Evolutionary conservation across 176 grass and related monocot genomes (phyloP), one percentile per base, ranked within the genome.

Genomic region (Elaeis guineensis): DNA sequence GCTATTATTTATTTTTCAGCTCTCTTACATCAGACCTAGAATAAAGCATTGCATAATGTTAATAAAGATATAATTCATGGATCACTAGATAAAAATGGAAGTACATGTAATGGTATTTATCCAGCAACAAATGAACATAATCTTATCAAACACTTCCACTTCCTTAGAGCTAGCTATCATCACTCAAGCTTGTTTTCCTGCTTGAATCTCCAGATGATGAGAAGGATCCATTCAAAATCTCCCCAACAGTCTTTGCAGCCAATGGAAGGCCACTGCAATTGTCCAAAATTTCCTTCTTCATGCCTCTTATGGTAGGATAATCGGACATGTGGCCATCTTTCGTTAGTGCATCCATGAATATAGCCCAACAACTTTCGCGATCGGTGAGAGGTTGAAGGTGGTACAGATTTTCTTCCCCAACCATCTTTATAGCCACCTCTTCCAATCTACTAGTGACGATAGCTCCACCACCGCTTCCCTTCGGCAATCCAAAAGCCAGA

Each of bases 361-460:
- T 35, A 35, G 32, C 32, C 32, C 32, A 35, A 9, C 69, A 63
- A 75, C 52, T 77, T 54, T 77, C 74, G 2, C 57, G 49, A 59
- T 78, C 74, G 0, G 17, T 1, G 52, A 72, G 44, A 20, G 69
- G 69, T 49, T 24, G 39, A 63, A 78, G 51, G 8, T 29, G 69
- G 44, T 73, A 52, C 58, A 69, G 17, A 26, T 49, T 19, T 52
- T 23, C 51, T 21, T 49, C 49, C 17, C 80, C 58, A 15, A 83
- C 80, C 80, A 83, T 78, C 74, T 54, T 57, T 69, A 49, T 52
- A 26, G 74, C 80, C 28, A 65, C 58, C 28, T 69, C 63, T 70
- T 78, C 21, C 21, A 77, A 54, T 23, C 80, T 69, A 63, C 63
- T 83, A 58, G 80, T 83, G 70, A 78, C 74, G 26, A 83, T 5